phyloP scores from a whole-genome alignment of 176 grass and related monocot species.

The Juncus effusus region DNA sequence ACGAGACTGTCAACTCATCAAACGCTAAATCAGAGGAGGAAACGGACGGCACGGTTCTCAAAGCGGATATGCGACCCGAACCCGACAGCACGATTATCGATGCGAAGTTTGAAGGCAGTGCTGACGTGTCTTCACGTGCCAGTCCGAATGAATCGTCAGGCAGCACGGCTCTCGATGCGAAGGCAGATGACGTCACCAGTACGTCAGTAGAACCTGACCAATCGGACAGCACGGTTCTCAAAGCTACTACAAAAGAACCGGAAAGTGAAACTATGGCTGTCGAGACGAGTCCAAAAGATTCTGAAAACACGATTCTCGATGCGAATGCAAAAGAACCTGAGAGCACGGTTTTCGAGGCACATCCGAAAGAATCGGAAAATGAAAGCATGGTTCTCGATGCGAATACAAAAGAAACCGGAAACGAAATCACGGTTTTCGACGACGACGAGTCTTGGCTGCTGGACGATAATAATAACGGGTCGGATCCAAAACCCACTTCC shows the following conservation, averaged over 20 bases:
- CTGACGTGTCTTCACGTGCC: too few relatives aligned
- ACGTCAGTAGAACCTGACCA: neutral
- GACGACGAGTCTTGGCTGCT: neutral
- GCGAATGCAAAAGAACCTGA: slow-evolving; percentile 2
- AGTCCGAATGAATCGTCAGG: too few relatives aligned
- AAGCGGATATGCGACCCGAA: neutral
- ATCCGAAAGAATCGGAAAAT: neutral
- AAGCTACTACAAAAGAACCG: slow-evolving; percentile 3
- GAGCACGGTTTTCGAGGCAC: slow-evolving; percentile 3
- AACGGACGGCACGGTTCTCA: slow-evolving; percentile 1
- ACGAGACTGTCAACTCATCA: neutral
- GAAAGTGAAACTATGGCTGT: slow-evolving; percentile 1
- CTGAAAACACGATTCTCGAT: neutral
- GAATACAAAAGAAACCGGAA: neutral
- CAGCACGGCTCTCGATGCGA: too few relatives aligned
- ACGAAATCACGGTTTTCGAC: slow-evolving; percentile 5
- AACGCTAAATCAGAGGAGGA: neutral
- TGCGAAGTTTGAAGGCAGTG: too few relatives aligned
- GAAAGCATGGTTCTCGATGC: neutral
- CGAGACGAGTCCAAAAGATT: neutral
- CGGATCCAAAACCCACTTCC: slow-evolving; percentile 17
- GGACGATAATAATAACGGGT: neutral
- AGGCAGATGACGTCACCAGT: slow-evolving; percentile 5
- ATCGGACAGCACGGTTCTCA: neutral
- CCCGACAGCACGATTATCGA: too few relatives aligned